These are phyloP conservation scores for Trapa incisa DNA, from an alignment of 345 rosid species.

Conservation along the genomic window DNA sequence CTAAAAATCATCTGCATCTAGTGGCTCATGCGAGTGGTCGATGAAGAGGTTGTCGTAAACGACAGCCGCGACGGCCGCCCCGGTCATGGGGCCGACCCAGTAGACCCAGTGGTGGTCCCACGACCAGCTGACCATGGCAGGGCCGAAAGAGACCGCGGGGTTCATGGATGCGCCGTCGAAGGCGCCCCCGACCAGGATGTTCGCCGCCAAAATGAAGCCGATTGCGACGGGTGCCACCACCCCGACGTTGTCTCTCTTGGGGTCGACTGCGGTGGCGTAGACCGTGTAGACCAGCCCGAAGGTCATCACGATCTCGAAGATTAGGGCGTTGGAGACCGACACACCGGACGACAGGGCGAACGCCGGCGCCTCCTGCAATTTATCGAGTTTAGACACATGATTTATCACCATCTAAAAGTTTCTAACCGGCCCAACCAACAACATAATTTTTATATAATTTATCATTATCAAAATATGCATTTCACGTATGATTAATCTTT, in stretches of 20 bases:
- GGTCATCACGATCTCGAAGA: slow-evolving; percentile 53
- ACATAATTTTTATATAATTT: too few species aligned
- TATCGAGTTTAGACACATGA: too few species aligned
- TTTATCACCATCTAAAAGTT: too few species aligned
- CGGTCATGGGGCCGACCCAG: slow-evolving; percentile 48
- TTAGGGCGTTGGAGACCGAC: slow-evolving; percentile 28
- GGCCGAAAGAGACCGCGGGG: slow-evolving; percentile 59
- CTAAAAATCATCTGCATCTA: slow-evolving; percentile 18
- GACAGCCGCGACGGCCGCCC: slow-evolving; percentile 41
- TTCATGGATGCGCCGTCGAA: slow-evolving; percentile 30
- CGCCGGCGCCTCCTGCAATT: background rate
- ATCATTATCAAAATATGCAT: too few species aligned
- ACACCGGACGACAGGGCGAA: slow-evolving; percentile 11
- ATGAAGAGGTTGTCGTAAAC: slow-evolving; percentile 40
- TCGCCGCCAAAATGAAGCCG: background rate
- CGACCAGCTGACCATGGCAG: slow-evolving; percentile 53
- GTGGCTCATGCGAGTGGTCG: slow-evolving; percentile 27
- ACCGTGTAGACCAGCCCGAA: slow-evolving; percentile 50
- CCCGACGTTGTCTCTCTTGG: slow-evolving; percentile 28
- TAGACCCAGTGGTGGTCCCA: slow-evolving; percentile 54
- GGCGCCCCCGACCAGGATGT: background rate
- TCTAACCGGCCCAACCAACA: too few species aligned
- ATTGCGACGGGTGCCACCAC: background rate
- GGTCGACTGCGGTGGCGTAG: slow-evolving; percentile 48
- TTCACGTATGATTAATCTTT: too few species aligned